A percentile compares a stretch with the other conserved stretches of the same genome.
These are phyloP conservation scores for Dittrichia graveolens DNA, from an alignment of 129 eudicot genomes.

Conservation along the genomic window DNA sequence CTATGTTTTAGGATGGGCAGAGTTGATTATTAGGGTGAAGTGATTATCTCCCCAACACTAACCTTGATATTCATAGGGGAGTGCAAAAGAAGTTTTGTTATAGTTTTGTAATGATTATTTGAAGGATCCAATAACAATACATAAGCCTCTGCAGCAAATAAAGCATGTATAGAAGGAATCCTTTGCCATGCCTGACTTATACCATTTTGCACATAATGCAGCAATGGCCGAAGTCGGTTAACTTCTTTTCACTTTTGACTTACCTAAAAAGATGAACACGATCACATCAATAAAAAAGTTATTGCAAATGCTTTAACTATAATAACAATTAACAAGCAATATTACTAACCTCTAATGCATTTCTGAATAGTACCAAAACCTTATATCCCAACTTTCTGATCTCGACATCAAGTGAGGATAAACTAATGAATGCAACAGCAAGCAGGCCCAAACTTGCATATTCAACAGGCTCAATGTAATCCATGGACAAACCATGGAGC, in stretches of 20 bases:
- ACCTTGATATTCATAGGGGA: constrained; percentile 74
- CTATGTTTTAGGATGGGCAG: too few relatives aligned
- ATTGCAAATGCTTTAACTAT: neutral
- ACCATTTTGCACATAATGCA: constrained; percentile 80
- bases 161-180: constrained; percentile 64
- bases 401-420: constrained; percentile 75
- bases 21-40: too few relatives aligned
- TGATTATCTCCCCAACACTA: too few relatives aligned
- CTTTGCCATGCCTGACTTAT: constrained; percentile 76
- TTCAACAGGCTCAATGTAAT: constrained; percentile 77
- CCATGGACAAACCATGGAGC: constrained; percentile 74
- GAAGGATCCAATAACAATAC: constrained; percentile 69
- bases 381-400: constrained; percentile 78
- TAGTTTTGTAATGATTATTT: constrained; percentile 57
- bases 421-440: constrained; percentile 75
- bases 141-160: constrained; percentile 89
- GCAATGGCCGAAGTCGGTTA: constrained; percentile 52
- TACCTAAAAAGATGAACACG: constrained; percentile 46
- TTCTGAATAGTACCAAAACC: constrained; percentile 64
- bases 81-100: constrained; percentile 52
- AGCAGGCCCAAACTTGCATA: constrained; percentile 90
- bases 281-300: constrained; percentile 2
- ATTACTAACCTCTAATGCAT: constrained; percentile 62
- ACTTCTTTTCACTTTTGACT: constrained; percentile 71
- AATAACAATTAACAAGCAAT: constrained; percentile 2